phyloP scores from a whole-genome alignment of 495 filamentous ascomycete genomes.

The Xylaria flabelliformis region DNA sequence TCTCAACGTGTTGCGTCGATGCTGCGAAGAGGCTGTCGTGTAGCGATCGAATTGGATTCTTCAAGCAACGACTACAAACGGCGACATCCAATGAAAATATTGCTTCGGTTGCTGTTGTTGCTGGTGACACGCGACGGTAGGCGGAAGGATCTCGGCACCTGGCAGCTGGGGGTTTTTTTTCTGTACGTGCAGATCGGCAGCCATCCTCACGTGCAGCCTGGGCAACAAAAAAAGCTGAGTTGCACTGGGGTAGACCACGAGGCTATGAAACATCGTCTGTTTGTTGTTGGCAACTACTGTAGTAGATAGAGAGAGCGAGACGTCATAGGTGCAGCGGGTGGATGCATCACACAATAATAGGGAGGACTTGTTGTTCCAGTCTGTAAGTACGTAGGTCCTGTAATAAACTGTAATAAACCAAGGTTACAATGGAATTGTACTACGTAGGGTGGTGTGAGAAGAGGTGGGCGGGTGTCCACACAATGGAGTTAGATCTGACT shows the following conservation, averaged over 20 bases:
- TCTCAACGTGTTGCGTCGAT: conserved; percentile 33
- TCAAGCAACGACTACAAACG: conserved; percentile 40
- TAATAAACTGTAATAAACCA: neutral
- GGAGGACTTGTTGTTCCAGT: neutral
- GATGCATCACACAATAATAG: conserved; percentile 7
- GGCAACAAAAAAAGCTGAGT: conserved; percentile 7
- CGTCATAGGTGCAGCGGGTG: conserved; percentile 27
- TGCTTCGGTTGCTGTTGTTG: conserved; percentile 22
- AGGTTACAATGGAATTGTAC: neutral
- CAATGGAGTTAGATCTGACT: neutral
- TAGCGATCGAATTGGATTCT: conserved; percentile 40
- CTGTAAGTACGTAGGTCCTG: neutral
- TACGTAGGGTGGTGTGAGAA: neutral
- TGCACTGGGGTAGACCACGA: conserved; percentile 25
- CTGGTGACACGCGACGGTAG: conserved; percentile 42
- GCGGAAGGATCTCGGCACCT: conserved; percentile 38
- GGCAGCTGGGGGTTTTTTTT: neutral
- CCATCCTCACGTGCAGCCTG: conserved; percentile 27
- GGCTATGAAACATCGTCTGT: conserved; percentile 26
- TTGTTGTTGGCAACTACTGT: conserved; percentile 1
- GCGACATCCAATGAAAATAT: conserved; percentile 35
- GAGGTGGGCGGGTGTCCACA: neutral
- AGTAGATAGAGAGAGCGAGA: neutral
- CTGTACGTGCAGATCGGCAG: conserved; percentile 29
- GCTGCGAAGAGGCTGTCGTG: conserved; percentile 38